Evolutionary conservation across 2,329 filamentous ascomycete genomes (phyloP).

Genomic region (Chalaropsis ovoidea): DNA sequence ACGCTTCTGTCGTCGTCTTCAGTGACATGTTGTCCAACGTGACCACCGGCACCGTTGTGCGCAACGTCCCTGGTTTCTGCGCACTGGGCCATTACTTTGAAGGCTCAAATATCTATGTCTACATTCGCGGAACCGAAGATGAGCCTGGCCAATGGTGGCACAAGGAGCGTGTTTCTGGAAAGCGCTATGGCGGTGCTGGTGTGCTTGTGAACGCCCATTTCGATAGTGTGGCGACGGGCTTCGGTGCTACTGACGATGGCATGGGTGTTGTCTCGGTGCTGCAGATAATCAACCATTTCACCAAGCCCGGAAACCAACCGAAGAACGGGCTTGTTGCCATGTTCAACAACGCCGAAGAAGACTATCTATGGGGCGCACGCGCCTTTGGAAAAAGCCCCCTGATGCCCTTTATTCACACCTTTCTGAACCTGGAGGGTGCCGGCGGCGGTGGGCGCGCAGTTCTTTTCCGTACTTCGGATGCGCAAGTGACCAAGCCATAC

Average conservation of each 20-base stretch:
- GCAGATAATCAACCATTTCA: constrained; percentile 81
- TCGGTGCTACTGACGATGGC: constrained; percentile 87
- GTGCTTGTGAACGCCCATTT: constrained; percentile 93
- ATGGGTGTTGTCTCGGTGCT: constrained; percentile 79
- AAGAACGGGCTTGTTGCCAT: constrained; percentile 72
- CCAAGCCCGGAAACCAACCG: constrained; percentile 58
- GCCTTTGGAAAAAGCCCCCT: constrained; percentile 78
- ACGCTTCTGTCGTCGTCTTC: constrained; percentile 54
- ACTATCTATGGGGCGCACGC: constrained; percentile 76
- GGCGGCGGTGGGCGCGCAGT: constrained; percentile 82
- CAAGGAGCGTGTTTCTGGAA: constrained; percentile 34
- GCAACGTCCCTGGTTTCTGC: constrained; percentile 28
- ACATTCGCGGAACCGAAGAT: constrained; percentile 73
- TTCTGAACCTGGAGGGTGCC: constrained; percentile 89
- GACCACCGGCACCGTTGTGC: constrained; percentile 40
- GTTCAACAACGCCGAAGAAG: constrained; percentile 93
- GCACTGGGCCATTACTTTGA: constrained; percentile 67
- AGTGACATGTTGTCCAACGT: constrained; percentile 72
- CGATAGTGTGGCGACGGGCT: constrained; percentile 85
- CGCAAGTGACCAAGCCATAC: constrained; percentile 75
- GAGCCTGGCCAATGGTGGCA: constrained; percentile 66
- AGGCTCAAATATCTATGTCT: constrained; percentile 83
- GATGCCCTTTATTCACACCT: constrained; percentile 69
- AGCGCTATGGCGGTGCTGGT: constrained; percentile 54
- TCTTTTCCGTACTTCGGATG: constrained; percentile 79